Conservation (phyloP, 495 filamentous ascomycete species). For the Aspergillus indologenus region DNA sequence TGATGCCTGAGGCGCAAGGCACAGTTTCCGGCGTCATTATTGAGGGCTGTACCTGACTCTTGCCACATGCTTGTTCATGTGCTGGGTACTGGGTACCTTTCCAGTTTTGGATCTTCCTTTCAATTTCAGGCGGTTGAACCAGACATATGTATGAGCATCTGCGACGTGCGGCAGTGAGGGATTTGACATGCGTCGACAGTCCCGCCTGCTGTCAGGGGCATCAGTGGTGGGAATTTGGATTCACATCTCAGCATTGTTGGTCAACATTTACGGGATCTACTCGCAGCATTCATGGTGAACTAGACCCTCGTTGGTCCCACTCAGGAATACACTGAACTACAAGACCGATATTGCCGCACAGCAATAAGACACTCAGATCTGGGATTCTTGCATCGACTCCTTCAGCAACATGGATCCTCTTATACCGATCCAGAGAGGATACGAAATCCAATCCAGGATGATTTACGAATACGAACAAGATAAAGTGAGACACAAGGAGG, state of each 20-base stretch:
- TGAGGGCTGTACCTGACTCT: not conserved
- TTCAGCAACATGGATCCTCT: too few relatives aligned
- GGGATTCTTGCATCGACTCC: too few relatives aligned
- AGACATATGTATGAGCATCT: too few relatives aligned
- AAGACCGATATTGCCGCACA: too few relatives aligned
- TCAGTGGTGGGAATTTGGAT: not conserved
- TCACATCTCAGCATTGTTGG: not conserved
- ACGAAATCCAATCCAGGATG: not conserved
- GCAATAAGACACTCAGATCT: too few relatives aligned
- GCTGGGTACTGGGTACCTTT: too few relatives aligned
- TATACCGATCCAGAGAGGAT: not conserved
- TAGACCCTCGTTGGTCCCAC: too few relatives aligned
- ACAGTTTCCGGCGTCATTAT: not conserved
- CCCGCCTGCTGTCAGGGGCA: not conserved
- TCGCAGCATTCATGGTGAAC: too few relatives aligned
- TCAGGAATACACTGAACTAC: too few relatives aligned
- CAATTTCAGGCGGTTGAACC: too few relatives aligned
- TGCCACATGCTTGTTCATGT: constrained; percentile 9
- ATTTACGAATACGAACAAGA: not conserved
- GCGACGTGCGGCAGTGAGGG: not conserved
- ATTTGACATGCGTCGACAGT: not conserved
- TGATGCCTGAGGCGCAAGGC: constrained; percentile 1
- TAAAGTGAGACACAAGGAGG: not conserved
- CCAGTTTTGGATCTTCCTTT: not conserved
- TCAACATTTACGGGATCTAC: not conserved